A percentile compares a stretch with the other conserved stretches of the same genome.
Evolutionary conservation across 495 filamentous ascomycete genomes (phyloP).

Genomic region (Penicillium ochrochloron): DNA sequence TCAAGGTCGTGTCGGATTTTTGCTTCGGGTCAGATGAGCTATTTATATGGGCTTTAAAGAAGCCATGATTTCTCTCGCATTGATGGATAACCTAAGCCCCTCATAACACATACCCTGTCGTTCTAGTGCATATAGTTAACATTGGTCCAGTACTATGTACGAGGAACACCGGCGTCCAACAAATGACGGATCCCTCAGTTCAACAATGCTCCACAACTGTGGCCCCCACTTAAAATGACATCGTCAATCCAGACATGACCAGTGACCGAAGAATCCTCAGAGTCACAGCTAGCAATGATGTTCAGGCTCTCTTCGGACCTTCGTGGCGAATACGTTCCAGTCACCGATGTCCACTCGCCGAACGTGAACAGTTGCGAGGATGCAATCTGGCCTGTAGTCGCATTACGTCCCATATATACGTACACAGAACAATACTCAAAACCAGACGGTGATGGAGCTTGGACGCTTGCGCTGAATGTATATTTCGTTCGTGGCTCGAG

Average conservation of each 20-base stretch:
- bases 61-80: background rate
- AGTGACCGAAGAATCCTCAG: slow-evolving; percentile 27
- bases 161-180: background rate
- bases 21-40: slow-evolving; percentile 38
- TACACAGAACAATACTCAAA: slow-evolving; percentile 28
- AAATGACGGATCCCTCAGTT: background rate
- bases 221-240: slow-evolving; percentile 17
- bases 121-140: background rate
- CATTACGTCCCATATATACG: slow-evolving; percentile 29
- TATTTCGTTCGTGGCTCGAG: slow-evolving; percentile 23
- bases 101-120: background rate
- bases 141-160: background rate
- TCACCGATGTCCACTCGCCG: slow-evolving; percentile 28
- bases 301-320: slow-evolving; percentile 21
- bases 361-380: slow-evolving; percentile 16
- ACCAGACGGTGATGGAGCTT: slow-evolving; percentile 17
- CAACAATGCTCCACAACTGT: background rate
- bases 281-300: slow-evolving; percentile 30
- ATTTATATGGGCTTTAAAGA: slow-evolving; percentile 50
- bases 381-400: slow-evolving; percentile 23
- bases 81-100: background rate
- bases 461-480: slow-evolving; percentile 22
- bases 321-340: slow-evolving; percentile 24
- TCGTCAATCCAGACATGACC: slow-evolving; percentile 30
- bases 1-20: slow-evolving; percentile 40